Evolutionary conservation across 306 rosid genomes (phyloP).

Genomic region (Sicyos edulis): DNA sequence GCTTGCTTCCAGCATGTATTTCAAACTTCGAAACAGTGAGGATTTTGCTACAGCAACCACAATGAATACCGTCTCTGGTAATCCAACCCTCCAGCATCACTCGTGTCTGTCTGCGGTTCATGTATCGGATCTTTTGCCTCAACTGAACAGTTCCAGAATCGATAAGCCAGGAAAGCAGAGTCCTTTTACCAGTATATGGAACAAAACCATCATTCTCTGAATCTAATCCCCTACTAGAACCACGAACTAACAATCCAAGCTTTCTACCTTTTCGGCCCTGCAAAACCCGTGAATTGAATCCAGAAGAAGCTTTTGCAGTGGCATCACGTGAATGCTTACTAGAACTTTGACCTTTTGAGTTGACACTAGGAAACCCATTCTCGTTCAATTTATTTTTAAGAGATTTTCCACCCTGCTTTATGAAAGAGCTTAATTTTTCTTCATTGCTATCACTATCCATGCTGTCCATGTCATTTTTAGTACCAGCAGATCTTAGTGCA

Average conservation of each 20-base stretch:
- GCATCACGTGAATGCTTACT: conserved; percentile 32
- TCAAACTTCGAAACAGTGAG: conserved; percentile 87
- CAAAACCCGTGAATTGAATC: conserved; percentile 41
- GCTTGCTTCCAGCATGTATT: conserved; percentile 91
- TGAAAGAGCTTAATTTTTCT: conserved; percentile 75
- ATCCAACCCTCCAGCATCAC: conserved; percentile 93
- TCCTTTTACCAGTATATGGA: conserved; percentile 84
- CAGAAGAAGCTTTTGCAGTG: conserved; percentile 39
- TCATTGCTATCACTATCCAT: conserved; percentile 67
- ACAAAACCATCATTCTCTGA: conserved; percentile 77
- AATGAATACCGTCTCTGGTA: conserved; percentile 89
- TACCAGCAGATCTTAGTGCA: conserved; percentile 35
- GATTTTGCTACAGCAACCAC: conserved; percentile 94
- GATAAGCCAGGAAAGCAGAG: conserved; percentile 87
- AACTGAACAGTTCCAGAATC: conserved; percentile 72
- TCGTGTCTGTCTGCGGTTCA: conserved; percentile 65
- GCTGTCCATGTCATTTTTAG: conserved; percentile 46
- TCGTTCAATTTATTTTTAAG: conserved; percentile 56
- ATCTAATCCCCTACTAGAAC: conserved; percentile 58
- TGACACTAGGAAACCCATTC: conserved; percentile 37
- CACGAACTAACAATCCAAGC: conserved; percentile 75
- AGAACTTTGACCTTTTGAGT: conserved; percentile 42
- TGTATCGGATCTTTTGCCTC: conserved; percentile 83
- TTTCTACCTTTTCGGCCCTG: conserved; percentile 72
- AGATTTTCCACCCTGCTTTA: conserved; percentile 74